Evolutionary conservation across 1,139 yeast genomes (phyloP).

Genomic region (Candida tropicalis): DNA sequence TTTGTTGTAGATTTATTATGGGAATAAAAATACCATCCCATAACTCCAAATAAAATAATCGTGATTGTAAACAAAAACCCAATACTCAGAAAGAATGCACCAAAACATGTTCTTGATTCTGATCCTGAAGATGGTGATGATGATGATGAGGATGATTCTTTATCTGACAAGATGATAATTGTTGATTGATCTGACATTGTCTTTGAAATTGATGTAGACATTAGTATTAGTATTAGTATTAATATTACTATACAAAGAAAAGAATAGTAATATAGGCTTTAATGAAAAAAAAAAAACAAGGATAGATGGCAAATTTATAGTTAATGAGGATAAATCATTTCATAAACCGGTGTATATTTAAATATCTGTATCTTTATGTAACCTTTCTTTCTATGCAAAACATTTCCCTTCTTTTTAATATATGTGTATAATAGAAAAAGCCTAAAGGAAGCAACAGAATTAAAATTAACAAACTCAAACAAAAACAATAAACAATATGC

Average conservation of each 20-base stretch:
- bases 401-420: background rate
- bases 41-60: background rate
- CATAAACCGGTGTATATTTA: background rate
- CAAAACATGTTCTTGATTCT: too few relatives aligned
- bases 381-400: background rate
- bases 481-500: constrained; percentile 1
- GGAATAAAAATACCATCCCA: background rate
- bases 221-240: too few relatives aligned
- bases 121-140: too few relatives aligned
- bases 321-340: too few relatives aligned
- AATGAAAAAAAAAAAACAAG: background rate
- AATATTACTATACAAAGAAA: too few relatives aligned
- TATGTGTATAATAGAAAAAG: too few relatives aligned
- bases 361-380: constrained; percentile 4
- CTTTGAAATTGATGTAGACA: background rate
- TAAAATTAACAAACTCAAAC: background rate
- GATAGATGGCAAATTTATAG: background rate
- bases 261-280: too few relatives aligned
- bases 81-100: background rate
- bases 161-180: background rate
- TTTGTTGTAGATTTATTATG: background rate
- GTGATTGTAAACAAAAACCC: background rate
- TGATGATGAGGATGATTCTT: too few relatives aligned
- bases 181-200: background rate
- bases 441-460: background rate